Evolutionary conservation across 2,329 filamentous ascomycete species (phyloP).

Genomic region (Xylariales sp.): DNA sequence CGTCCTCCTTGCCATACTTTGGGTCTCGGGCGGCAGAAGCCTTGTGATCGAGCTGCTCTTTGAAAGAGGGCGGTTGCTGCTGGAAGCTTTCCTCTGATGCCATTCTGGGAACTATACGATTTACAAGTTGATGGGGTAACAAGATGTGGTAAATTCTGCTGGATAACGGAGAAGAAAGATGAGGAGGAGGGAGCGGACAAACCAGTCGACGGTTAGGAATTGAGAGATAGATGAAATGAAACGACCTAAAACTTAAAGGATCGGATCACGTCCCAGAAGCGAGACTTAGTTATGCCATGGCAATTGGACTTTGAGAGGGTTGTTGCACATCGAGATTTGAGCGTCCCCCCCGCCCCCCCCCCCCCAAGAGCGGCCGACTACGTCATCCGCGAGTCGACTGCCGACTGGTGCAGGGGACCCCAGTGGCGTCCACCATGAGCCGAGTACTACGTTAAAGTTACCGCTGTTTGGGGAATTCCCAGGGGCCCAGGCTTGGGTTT

Average conservation of each 20-base stretch:
- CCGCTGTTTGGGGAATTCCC: no score
- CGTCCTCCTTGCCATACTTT: conserved; percentile 14
- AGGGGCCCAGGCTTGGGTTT: no score
- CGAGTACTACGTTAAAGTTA: background rate
- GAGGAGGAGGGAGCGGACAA: no score
- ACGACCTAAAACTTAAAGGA: background rate
- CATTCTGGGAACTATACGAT: conserved; percentile 1
- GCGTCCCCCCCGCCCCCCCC: no score
- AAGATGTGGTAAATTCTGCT: background rate
- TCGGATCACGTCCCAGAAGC: no score
- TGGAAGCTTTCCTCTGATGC: conserved; percentile 1
- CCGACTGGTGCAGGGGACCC: background rate
- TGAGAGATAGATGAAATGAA: background rate
- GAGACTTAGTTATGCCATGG: no score
- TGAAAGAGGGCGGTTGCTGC: conserved; percentile 23
- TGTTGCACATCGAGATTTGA: no score
- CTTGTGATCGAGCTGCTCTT: conserved; percentile 38
- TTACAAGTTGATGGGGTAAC: background rate
- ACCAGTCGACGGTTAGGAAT: no score
- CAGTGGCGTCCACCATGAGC: background rate
- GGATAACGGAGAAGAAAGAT: no score
- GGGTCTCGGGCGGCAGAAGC: conserved; percentile 29
- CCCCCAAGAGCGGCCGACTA: background rate
- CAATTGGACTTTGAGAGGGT: no score
- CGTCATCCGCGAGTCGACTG: conserved; percentile 1